A percentile compares a stretch with the other conserved stretches of the same genome.
Evolutionary conservation across 2,329 filamentous ascomycete species (phyloP).

Genomic region (Aspergillus pseudotamarii): DNA sequence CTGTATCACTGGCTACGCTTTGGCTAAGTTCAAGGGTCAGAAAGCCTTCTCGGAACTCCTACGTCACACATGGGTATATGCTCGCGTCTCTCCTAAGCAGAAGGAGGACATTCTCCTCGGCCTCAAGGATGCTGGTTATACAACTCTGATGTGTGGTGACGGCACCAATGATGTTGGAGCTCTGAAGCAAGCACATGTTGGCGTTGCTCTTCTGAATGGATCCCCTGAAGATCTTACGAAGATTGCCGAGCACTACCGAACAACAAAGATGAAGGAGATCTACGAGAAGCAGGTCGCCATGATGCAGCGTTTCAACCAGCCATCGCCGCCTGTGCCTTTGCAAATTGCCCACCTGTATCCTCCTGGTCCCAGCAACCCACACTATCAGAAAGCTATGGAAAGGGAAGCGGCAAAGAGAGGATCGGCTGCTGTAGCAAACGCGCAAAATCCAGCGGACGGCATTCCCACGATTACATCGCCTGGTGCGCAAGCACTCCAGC

Average conservation of each 20-base stretch:
- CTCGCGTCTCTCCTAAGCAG: conserved; percentile 95
- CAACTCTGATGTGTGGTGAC: conserved; percentile 97
- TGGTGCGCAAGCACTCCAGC: conserved; percentile 62
- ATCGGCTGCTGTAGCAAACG: conserved; percentile 56
- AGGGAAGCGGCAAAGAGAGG: conserved; percentile 81
- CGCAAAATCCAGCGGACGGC: conserved; percentile 56
- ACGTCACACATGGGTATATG: conserved; percentile 94
- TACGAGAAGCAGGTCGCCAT: conserved; percentile 94
- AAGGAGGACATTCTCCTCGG: conserved; percentile 98
- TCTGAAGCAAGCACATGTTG: conserved; percentile 96
- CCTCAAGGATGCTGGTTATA: conserved; percentile 94
- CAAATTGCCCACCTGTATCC: conserved; percentile 94
- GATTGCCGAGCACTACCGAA: conserved; percentile 90
- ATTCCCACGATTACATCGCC: conserved; percentile 69
- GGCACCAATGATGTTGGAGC: conserved; percentile 98
- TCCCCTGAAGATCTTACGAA: conserved; percentile 86
- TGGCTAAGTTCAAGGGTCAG: conserved; percentile 85
- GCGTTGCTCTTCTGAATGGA: conserved; percentile 93
- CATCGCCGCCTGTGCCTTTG: conserved; percentile 84
- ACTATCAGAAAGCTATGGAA: conserved; percentile 89
- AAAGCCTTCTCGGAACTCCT: conserved; percentile 75
- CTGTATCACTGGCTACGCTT: conserved; percentile 91
- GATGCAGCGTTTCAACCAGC: conserved; percentile 95
- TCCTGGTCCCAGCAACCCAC: conserved; percentile 85
- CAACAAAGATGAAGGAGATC: conserved; percentile 96